phyloP scores from a whole-genome alignment of 495 filamentous ascomycete genomes.

The Penicillium parvum region DNA sequence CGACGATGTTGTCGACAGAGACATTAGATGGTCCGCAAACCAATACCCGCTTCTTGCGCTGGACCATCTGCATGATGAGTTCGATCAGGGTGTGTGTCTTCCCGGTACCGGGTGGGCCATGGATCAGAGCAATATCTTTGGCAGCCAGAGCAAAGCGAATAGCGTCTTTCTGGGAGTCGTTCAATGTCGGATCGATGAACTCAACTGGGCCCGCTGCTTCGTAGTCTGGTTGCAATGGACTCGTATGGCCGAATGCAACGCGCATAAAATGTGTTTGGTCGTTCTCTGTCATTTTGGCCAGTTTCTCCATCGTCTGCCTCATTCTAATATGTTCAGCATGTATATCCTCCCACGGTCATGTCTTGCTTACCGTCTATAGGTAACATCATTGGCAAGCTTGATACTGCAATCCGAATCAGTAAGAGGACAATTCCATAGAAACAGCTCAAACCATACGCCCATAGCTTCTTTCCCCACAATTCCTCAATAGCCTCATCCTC shows the following conservation, averaged over 20 bases:
- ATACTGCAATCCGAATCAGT: slow-evolving; percentile 48
- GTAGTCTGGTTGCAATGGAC: slow-evolving; percentile 39
- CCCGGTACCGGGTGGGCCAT: slow-evolving; percentile 92
- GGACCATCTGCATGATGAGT: slow-evolving; percentile 80
- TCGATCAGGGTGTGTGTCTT: slow-evolving; percentile 98
- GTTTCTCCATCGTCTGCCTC: slow-evolving; percentile 79
- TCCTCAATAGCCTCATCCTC: slow-evolving; percentile 58
- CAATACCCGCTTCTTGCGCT: slow-evolving; percentile 65
- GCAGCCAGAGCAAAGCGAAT: slow-evolving; percentile 83
- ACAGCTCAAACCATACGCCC: slow-evolving; percentile 44
- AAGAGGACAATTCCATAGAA: not conserved
- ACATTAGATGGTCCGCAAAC: slow-evolving; percentile 97
- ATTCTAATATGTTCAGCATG: slow-evolving; percentile 53
- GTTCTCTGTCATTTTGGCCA: slow-evolving; percentile 65
- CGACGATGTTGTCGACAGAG: slow-evolving; percentile 98
- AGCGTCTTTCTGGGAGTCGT: slow-evolving; percentile 87
- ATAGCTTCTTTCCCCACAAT: slow-evolving; percentile 57
- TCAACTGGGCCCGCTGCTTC: slow-evolving; percentile 57
- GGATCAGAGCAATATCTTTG: slow-evolving; percentile 83
- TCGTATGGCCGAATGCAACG: slow-evolving; percentile 70
- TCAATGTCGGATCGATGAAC: slow-evolving; percentile 76
- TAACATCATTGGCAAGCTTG: slow-evolving; percentile 94
- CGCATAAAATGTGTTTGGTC: slow-evolving; percentile 73
- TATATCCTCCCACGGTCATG: not conserved
- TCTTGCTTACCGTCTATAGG: slow-evolving; percentile 63